Conservation (phyloP, 768 basidiomycete species). For the Gymnopilus dilepis region DNA sequence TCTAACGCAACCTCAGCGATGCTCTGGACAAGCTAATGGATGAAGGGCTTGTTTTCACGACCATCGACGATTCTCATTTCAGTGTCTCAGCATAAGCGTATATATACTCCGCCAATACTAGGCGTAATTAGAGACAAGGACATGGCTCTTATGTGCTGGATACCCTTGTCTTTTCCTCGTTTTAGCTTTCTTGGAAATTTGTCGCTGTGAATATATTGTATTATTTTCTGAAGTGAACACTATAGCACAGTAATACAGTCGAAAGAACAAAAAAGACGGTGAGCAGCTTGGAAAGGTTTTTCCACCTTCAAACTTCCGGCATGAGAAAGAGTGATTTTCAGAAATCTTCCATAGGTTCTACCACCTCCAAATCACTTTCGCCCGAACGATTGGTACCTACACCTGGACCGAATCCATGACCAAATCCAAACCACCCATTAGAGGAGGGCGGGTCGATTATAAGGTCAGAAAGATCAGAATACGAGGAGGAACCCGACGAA, state of each 20-base stretch:
- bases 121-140: not conserved
- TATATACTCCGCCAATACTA: not conserved
- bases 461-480: constrained; percentile 27
- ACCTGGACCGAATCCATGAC: constrained; percentile 23
- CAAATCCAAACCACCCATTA: constrained; percentile 37
- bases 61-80: constrained; percentile 84
- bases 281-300: not conserved
- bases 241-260: not conserved
- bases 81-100: constrained; percentile 48
- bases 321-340: not conserved
- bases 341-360: constrained; percentile 5
- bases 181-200: not conserved
- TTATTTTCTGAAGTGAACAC: not conserved
- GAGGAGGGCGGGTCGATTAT: constrained; percentile 35
- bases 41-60: constrained; percentile 80
- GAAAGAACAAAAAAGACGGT: not conserved
- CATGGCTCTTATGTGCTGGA: not conserved
- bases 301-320: not conserved
- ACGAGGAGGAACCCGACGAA: constrained; percentile 24
- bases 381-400: constrained; percentile 40
- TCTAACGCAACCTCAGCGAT: constrained; percentile 47
- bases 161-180: not conserved
- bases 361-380: not conserved
- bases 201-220: not conserved
- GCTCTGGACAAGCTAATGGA: constrained; percentile 82